phyloP scores from a whole-genome alignment of 148 eudicot genomes.

The Rhododendron vialii region DNA sequence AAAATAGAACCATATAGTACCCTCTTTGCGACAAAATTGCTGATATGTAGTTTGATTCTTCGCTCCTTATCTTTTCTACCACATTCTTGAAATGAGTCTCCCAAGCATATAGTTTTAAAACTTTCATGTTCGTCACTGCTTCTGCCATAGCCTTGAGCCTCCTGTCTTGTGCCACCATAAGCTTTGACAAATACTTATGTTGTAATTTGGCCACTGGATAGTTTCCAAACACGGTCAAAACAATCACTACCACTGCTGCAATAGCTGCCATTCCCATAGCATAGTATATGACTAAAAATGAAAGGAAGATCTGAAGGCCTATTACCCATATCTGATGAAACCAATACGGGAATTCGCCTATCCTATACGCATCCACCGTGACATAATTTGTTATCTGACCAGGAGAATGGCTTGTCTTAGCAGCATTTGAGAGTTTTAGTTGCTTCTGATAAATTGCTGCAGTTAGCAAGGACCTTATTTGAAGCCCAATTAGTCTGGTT shows the following conservation, averaged over 20 bases:
- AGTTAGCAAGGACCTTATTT: constrained; percentile 46
- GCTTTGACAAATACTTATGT: constrained; percentile 37
- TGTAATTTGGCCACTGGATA: constrained; percentile 50
- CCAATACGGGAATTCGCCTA: constrained; percentile 58
- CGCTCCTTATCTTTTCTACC: constrained; percentile 32
- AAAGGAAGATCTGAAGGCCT: constrained; percentile 42
- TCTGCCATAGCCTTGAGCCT: constrained; percentile 42
- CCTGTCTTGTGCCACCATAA: constrained; percentile 48
- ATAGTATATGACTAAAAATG: constrained; percentile 27
- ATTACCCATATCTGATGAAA: constrained; percentile 59
- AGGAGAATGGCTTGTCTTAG: constrained; percentile 36
- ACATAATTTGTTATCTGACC: constrained; percentile 56
- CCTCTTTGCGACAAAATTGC: constrained; percentile 31
- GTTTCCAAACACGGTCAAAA: constrained; percentile 33
- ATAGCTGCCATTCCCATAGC: constrained; percentile 36
- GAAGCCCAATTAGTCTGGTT: constrained; percentile 46
- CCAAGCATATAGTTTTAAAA: constrained; percentile 61
- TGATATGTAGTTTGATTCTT: constrained; percentile 31
- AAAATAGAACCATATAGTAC: constrained; percentile 31
- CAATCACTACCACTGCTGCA: constrained; percentile 32
- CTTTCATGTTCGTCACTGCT: constrained; percentile 48
- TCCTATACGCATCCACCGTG: constrained; percentile 50
- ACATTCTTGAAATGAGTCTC: constrained; percentile 41
- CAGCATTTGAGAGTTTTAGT: constrained; percentile 35
- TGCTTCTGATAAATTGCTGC: constrained; percentile 57